Evolutionary conservation across 2,329 filamentous ascomycete species (phyloP).

Genomic region (Colletotrichum zoysiae): DNA sequence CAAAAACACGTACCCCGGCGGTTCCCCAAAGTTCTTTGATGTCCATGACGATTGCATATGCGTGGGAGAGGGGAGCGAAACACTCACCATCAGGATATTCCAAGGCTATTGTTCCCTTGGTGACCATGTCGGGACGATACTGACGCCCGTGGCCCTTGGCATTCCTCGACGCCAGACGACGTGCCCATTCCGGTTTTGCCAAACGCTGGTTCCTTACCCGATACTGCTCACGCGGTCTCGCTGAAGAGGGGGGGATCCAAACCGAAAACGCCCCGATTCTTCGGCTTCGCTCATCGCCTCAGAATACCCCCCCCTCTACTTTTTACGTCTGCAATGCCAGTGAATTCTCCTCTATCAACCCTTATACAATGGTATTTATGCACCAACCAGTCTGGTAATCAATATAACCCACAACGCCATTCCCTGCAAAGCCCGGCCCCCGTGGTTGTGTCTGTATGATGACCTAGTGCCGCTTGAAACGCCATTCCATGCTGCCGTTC

Average conservation of each 20-base stretch:
- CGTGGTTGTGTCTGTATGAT: neutral
- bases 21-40: slow-evolving; percentile 14
- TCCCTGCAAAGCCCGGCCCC: neutral
- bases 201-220: too few relatives aligned
- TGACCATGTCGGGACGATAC: too few relatives aligned
- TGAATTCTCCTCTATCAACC: neutral
- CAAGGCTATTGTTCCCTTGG: too few relatives aligned
- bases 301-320: neutral
- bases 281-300: neutral
- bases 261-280: neutral
- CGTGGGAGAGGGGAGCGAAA: neutral
- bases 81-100: too few relatives aligned
- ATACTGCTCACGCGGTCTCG: too few relatives aligned
- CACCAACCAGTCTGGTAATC: too few relatives aligned
- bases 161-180: too few relatives aligned
- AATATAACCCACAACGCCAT: neutral
- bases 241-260: neutral
- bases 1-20: slow-evolving; percentile 25
- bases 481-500: neutral
- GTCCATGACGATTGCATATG: slow-evolving; percentile 11
- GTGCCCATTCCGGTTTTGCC: too few relatives aligned
- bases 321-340: neutral
- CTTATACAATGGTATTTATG: neutral
- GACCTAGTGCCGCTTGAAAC: neutral
- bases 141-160: too few relatives aligned